phyloP scores from a whole-genome alignment of 2,329 filamentous ascomycete species.

The Fusarium setosum region DNA sequence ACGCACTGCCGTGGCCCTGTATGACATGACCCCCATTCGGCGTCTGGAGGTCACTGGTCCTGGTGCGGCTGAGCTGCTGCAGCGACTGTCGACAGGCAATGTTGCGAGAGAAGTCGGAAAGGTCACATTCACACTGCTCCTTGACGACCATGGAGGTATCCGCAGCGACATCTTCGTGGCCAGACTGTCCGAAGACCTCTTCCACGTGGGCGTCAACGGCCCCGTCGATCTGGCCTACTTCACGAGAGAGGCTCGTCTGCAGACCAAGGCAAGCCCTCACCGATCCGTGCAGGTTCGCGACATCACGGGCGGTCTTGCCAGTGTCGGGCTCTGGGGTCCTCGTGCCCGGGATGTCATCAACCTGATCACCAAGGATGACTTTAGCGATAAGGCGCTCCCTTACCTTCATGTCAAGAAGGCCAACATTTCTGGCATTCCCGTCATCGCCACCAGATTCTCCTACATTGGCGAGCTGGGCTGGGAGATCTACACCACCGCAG shows the following conservation, averaged over 20 bases:
- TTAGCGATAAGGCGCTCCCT: slow-evolving; percentile 57
- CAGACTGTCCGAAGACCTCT: slow-evolving; percentile 59
- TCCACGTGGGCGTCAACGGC: slow-evolving; percentile 68
- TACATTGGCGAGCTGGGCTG: slow-evolving; percentile 72
- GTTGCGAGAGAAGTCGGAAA: slow-evolving; percentile 58
- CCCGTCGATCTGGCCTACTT: slow-evolving; percentile 66
- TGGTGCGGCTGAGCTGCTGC: slow-evolving; percentile 65
- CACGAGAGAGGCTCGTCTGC: slow-evolving; percentile 61
- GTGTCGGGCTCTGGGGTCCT: slow-evolving; percentile 73
- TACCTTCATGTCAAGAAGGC: slow-evolving; percentile 62
- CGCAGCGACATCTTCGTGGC: slow-evolving; percentile 68
- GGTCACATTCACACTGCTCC: slow-evolving; percentile 67
- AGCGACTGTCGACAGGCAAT: slow-evolving; percentile 63
- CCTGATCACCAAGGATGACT: slow-evolving; percentile 57
- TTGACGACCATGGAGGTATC: slow-evolving; percentile 65
- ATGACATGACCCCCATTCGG: slow-evolving; percentile 70
- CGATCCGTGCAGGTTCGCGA: slow-evolving; percentile 65
- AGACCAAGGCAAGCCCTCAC: slow-evolving; percentile 53
- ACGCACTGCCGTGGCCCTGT: slow-evolving; percentile 70
- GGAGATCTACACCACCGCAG: slow-evolving; percentile 71
- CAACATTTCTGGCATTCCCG: slow-evolving; percentile 65
- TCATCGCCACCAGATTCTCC: slow-evolving; percentile 65
- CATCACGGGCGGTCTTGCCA: slow-evolving; percentile 69
- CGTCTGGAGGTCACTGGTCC: slow-evolving; percentile 69
- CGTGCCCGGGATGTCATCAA: slow-evolving; percentile 62